Conservation (phyloP, 2,329 filamentous ascomycete species). For the Ustilaginoidea virens region DNA sequence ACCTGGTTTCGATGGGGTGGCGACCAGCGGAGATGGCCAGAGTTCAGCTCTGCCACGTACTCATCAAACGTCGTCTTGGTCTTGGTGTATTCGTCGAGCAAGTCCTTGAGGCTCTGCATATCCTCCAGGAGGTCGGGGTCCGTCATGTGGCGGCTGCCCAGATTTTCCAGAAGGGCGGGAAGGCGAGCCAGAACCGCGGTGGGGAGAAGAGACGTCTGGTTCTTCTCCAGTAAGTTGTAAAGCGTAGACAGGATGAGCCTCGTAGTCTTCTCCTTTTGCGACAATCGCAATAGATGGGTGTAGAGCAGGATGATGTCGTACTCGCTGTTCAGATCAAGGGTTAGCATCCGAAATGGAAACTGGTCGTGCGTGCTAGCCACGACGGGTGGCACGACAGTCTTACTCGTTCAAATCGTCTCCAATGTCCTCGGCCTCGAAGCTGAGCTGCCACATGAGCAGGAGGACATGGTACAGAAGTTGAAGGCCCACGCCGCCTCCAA, state of each 20-base stretch:
- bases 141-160: conserved; percentile 44
- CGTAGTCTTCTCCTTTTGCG: conserved; percentile 96
- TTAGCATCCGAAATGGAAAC: too few species aligned
- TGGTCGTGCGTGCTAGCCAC: too few species aligned
- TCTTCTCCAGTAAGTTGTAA: conserved; percentile 61
- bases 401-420: conserved; percentile 74
- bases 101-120: conserved; percentile 42
- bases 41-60: conserved; percentile 73
- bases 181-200: conserved; percentile 76
- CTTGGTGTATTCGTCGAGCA: conserved; percentile 51
- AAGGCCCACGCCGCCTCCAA: conserved; percentile 74
- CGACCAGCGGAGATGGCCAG: conserved; percentile 82
- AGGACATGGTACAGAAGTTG: conserved; percentile 91
- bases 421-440: conserved; percentile 69
- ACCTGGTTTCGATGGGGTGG: conserved; percentile 74
- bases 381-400: too few species aligned
- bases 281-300: conserved; percentile 79
- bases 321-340: too few species aligned
- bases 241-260: conserved; percentile 80
- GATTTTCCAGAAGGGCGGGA: conserved; percentile 48
- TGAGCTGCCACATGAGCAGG: conserved; percentile 89
- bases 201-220: conserved; percentile 61
- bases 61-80: conserved; percentile 72
- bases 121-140: conserved; percentile 51
- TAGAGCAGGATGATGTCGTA: conserved; percentile 87